These are phyloP conservation scores for Hirsutella thompsonii DNA, from an alignment of 2,329 filamentous ascomycete species.

Conservation along the genomic window DNA sequence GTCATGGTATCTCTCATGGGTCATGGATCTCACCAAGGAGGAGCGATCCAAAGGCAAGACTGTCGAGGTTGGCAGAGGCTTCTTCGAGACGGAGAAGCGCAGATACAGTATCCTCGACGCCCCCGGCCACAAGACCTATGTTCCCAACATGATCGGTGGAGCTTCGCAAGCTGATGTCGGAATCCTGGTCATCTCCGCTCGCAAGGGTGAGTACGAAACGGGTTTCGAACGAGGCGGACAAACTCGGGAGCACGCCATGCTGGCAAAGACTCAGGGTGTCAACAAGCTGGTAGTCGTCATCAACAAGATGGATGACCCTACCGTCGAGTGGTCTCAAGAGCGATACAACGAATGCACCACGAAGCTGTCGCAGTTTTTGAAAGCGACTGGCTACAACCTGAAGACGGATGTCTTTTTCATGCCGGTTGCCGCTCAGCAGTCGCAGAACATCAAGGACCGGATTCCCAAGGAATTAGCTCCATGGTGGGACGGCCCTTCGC, in stretches of 20 bases:
- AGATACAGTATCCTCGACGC: slow-evolving; percentile 95
- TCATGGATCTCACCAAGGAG: slow-evolving; percentile 91
- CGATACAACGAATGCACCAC: slow-evolving; percentile 87
- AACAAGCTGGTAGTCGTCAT: slow-evolving; percentile 91
- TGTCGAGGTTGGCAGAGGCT: slow-evolving; percentile 89
- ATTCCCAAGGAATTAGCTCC: slow-evolving; percentile 62
- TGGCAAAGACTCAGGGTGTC: slow-evolving; percentile 96
- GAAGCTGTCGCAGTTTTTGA: slow-evolving; percentile 79
- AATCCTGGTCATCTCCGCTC: slow-evolving; percentile 87
- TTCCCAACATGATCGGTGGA: slow-evolving; percentile 96
- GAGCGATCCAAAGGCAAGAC: slow-evolving; percentile 96
- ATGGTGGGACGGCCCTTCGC: slow-evolving; percentile 81
- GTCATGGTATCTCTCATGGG: slow-evolving; percentile 99
- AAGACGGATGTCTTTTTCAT: slow-evolving; percentile 92
- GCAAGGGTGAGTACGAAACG: slow-evolving; percentile 98
- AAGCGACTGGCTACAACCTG: slow-evolving; percentile 84
- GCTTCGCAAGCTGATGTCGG: slow-evolving; percentile 89
- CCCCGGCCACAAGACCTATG: slow-evolving; percentile 94
- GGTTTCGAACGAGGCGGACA: slow-evolving; percentile 95
- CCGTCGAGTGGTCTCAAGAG: slow-evolving; percentile 89
- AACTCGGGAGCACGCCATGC: slow-evolving; percentile 92
- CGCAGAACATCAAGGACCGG: slow-evolving; percentile 76
- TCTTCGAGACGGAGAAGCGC: slow-evolving; percentile 94
- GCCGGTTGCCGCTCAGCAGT: slow-evolving; percentile 86
- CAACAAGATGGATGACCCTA: slow-evolving; percentile 99